phyloP scores from a whole-genome alignment of 306 rosid species.

The Crataegus laevigata region DNA sequence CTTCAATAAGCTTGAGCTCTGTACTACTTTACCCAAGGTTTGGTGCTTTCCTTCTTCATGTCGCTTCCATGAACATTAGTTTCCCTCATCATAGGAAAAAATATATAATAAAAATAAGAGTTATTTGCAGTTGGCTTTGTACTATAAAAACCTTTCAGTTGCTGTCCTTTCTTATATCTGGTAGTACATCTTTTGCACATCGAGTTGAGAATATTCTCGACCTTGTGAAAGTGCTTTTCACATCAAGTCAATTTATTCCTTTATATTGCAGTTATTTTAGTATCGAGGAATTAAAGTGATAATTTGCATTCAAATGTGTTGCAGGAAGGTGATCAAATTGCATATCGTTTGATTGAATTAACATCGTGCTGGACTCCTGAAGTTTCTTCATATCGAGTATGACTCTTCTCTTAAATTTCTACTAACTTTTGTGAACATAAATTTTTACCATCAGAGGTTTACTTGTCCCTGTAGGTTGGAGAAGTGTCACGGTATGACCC shows the following conservation, averaged over 20 bases:
- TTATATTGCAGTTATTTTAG: background rate
- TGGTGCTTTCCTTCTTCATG: constrained; percentile 13
- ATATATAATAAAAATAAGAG: background rate
- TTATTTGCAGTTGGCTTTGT: background rate
- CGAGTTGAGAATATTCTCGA: no score
- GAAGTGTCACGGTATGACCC: constrained; percentile 46
- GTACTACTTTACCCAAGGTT: constrained; percentile 64
- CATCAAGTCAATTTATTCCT: background rate
- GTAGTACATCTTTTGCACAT: background rate
- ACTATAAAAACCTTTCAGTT: background rate
- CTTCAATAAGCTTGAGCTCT: constrained; percentile 60
- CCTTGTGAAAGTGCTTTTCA: no score
- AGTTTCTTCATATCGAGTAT: constrained; percentile 78
- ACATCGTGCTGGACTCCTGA: constrained; percentile 91
- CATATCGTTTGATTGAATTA: constrained; percentile 81
- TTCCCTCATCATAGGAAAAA: background rate
- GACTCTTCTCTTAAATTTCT: constrained; percentile 14
- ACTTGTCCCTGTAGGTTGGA: constrained; percentile 60
- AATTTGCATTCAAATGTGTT: constrained; percentile 13
- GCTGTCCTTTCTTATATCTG: background rate
- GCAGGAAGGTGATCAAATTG: constrained; percentile 74
- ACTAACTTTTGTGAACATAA: background rate
- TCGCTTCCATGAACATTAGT: background rate
- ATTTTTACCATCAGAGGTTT: background rate
- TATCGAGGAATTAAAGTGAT: background rate